Percentiles rank a stretch among this genome's conserved stretches.
These are phyloP conservation scores for Rhinocladiella similis DNA, from an alignment of 2,329 filamentous ascomycete genomes.

Conservation along the genomic window DNA sequence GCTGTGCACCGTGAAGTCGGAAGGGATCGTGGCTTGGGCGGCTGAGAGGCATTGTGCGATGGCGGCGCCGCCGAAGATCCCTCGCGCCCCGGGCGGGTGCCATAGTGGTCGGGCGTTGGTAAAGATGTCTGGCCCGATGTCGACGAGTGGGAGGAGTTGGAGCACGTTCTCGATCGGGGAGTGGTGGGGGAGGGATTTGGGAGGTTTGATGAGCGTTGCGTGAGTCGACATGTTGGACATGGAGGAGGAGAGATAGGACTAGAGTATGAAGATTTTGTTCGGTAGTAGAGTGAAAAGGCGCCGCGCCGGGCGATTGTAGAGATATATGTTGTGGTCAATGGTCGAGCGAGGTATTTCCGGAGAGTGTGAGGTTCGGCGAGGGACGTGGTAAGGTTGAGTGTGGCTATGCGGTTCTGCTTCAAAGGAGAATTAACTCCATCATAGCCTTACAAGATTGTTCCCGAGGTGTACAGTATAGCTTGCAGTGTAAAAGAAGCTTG, in stretches of 20 bases:
- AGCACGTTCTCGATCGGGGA: constrained; percentile 86
- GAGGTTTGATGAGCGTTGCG: constrained; percentile 70
- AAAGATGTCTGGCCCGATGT: constrained; percentile 69
- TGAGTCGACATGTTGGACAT: constrained; percentile 21
- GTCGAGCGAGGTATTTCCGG: too few species aligned
- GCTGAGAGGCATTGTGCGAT: constrained; percentile 90
- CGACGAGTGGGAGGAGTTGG: constrained; percentile 75
- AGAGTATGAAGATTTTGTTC: not conserved
- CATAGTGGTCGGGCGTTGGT: constrained; percentile 90
- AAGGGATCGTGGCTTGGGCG: constrained; percentile 81
- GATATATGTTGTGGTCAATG: too few species aligned
- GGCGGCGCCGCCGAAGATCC: constrained; percentile 89
- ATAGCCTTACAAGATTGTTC: not conserved
- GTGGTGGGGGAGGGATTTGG: constrained; percentile 69
- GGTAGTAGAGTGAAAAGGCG: not conserved
- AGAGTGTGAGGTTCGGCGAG: too few species aligned
- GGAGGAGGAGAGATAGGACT: not conserved
- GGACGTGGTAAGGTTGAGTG: too few species aligned
- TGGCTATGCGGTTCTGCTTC: not conserved
- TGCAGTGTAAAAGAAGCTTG: too few species aligned
- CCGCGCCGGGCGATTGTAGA: too few species aligned
- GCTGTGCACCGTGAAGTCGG: constrained; percentile 80
- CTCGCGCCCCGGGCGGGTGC: constrained; percentile 88
- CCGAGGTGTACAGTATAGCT: too few species aligned
- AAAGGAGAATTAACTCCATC: not conserved